These are phyloP conservation scores for Termitomyces sp. DNA, from an alignment of 768 basidiomycete genomes.

Conservation along the genomic window DNA sequence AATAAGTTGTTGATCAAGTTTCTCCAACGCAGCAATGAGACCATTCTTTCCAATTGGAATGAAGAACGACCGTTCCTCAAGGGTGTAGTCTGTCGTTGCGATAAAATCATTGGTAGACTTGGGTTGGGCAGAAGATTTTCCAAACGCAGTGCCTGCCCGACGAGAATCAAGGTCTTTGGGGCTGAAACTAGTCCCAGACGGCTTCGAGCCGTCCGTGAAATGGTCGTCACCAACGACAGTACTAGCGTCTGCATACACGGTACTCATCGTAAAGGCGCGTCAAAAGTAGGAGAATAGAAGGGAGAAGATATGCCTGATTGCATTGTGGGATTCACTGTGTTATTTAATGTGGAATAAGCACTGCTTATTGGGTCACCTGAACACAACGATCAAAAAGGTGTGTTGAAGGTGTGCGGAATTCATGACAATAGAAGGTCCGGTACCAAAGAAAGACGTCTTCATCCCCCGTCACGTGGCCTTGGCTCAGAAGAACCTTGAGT, in stretches of 20 bases:
- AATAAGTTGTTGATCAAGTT: constrained; percentile 60
- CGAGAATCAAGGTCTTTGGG: constrained; percentile 12
- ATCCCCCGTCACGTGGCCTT: neutral
- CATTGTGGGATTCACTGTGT: neutral
- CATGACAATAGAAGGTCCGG: neutral
- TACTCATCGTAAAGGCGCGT: constrained; percentile 22
- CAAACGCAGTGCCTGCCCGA: constrained; percentile 11
- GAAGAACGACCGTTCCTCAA: constrained; percentile 67
- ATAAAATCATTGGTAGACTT: constrained; percentile 34
- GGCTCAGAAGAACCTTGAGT: neutral
- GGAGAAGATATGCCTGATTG: neutral
- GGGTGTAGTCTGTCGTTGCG: constrained; percentile 42
- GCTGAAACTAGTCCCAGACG: constrained; percentile 16
- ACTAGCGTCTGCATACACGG: constrained; percentile 37
- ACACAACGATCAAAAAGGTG: neutral
- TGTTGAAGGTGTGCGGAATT: neutral
- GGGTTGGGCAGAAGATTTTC: constrained; percentile 5
- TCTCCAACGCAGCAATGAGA: constrained; percentile 63
- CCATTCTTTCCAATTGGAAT: constrained; percentile 66
- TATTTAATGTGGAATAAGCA: neutral
- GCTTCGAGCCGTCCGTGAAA: constrained; percentile 32
- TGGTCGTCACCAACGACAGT: constrained; percentile 39
- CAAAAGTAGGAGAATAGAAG: neutral
- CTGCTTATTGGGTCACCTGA: neutral
- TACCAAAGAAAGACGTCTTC: neutral